phyloP scores from a whole-genome alignment of 2,329 filamentous ascomycete genomes.

The Colletotrichum horii region DNA sequence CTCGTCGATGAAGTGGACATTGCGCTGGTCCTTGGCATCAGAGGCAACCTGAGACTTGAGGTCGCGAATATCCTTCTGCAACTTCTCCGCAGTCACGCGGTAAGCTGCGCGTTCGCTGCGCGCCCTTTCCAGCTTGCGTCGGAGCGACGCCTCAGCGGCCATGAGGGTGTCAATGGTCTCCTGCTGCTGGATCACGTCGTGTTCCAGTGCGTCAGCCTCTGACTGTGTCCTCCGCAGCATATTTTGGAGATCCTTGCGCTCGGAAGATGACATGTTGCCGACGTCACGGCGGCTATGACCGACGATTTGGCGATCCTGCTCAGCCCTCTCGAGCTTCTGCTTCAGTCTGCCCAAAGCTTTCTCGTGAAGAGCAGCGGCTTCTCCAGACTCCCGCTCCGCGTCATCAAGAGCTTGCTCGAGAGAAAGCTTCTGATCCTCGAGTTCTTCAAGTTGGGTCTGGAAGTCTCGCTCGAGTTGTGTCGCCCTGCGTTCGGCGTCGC shows the following conservation, averaged over 20 bases:
- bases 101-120: conserved; percentile 68
- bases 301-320: conserved; percentile 46
- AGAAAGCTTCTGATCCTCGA: conserved; percentile 63
- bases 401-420: conserved; percentile 65
- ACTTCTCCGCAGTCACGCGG: conserved; percentile 58
- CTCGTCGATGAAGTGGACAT: conserved; percentile 32
- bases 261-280: conserved; percentile 31
- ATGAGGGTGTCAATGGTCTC: conserved; percentile 64
- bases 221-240: conserved; percentile 67
- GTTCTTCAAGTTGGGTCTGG: conserved; percentile 58
- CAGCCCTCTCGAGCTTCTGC: conserved; percentile 56
- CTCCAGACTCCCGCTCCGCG: conserved; percentile 56
- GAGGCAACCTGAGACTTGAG: conserved; percentile 46
- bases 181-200: conserved; percentile 74
- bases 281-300: conserved; percentile 27
- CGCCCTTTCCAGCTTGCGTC: conserved; percentile 71
- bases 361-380: conserved; percentile 48
- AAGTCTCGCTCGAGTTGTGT: conserved; percentile 50
- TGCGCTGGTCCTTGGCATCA: conserved; percentile 30
- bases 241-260: conserved; percentile 63
- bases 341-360: conserved; percentile 48
- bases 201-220: conserved; percentile 72
- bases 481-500: conserved; percentile 56
- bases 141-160: conserved; percentile 63
- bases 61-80: conserved; percentile 55